These are phyloP conservation scores for Coccomyxa subellipsoidea DNA, from an alignment of 163 green algal genomes.

Conservation along the genomic window DNA sequence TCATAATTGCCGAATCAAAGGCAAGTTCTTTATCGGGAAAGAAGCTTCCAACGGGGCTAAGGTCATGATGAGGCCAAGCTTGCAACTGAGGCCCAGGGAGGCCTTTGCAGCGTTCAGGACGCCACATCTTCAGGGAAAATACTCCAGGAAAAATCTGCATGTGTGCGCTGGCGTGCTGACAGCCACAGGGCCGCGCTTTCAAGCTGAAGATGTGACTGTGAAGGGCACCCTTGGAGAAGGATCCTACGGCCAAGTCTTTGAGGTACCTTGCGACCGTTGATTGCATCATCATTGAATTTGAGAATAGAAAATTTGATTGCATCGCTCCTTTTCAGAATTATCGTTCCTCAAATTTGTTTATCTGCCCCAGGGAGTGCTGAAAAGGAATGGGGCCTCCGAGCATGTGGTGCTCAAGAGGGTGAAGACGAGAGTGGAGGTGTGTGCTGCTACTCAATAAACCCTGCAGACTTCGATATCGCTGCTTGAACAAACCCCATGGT, in stretches of 20 bases:
- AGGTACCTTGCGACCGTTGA: slow-evolving; percentile 2
- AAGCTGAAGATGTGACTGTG: slow-evolving; percentile 17
- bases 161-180: slow-evolving; percentile 1
- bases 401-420: slow-evolving; percentile 76
- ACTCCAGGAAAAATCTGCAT: background rate
- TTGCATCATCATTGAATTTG: background rate
- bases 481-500: background rate
- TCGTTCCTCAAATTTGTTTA: background rate
- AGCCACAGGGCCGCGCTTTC: background rate
- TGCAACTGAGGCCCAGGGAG: background rate
- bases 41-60: background rate
- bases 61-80: background rate
- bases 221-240: slow-evolving; percentile 55
- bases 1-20: background rate
- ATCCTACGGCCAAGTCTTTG: slow-evolving; percentile 37
- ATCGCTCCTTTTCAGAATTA: background rate
- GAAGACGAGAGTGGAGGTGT: slow-evolving; percentile 56
- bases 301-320: background rate
- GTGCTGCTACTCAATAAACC: background rate
- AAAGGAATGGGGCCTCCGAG: slow-evolving; percentile 12
- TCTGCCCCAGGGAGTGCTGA: slow-evolving; percentile 38
- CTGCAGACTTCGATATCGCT: background rate
- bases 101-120: background rate
- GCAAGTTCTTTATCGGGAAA: background rate
- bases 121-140: background rate